Evolutionary conservation across 1,284 basidiomycete genomes (phyloP), one percentile per base, ranked within the genome.

Genomic region (Stereum hirsutum): DNA sequence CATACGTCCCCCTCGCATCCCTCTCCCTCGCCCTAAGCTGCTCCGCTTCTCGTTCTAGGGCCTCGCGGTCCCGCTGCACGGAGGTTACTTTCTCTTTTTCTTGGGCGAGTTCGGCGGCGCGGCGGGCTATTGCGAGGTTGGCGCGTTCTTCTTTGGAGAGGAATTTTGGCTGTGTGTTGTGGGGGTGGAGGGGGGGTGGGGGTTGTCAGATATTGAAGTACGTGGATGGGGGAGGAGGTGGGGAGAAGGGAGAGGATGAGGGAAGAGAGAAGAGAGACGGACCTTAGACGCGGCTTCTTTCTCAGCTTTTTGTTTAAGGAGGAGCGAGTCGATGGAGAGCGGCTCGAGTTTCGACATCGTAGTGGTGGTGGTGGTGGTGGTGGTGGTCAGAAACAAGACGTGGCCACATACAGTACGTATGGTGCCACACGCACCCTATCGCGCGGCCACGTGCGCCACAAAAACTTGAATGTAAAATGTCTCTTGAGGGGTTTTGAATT

Each of bases 281-380:
- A 89, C 91, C 75, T 91, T 94, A 41, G 89, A 69, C 41, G 91
- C 87, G 2, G 86, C 87, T 52, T 94, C 91, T 55, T 84, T 89
- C 58, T 94, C 91, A 32, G 73, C 76, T 51, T 78, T 82, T 65
- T 97, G 93, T 62, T 85, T 87, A 54, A 86, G 79, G 12, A 97
- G 70, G 46, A 96, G 66, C 34, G 78, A 75, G 58, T 95, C 90
- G 49, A 95, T 89, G 7, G 87, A 89, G 36, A 89, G 65, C 2
- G 87, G 86, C 58, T 83, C 75, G 37, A 71, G 52, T 47, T 60
- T 61, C 19, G 54, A 51, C 36, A 63, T 50, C 68, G 70, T 74
- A 52, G 50, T 53, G 47, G 40, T 17, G 10, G 51, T 47, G 39
- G 20, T 41, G 40, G 23, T 17, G 36, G 5, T 12, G 30, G 63